Percentiles rank a stretch among this genome's conserved stretches.
phyloP scores from a whole-genome alignment of 2,329 filamentous ascomycete genomes.

The Grosmannia huntii region DNA sequence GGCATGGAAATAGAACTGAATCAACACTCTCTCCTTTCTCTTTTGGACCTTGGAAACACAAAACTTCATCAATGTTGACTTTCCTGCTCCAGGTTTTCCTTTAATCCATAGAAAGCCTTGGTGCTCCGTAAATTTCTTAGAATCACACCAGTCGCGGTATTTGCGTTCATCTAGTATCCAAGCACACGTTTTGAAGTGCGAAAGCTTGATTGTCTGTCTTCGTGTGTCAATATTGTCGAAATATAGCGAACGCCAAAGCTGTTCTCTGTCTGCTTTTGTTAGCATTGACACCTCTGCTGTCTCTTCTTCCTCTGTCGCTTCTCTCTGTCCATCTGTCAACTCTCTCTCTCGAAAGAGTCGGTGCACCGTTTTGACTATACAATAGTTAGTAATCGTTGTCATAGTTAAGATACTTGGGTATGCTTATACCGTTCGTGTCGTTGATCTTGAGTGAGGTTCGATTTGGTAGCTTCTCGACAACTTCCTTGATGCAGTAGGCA shows the following conservation, averaged over 20 bases:
- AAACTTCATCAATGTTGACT: conserved; percentile 31
- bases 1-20: conserved; percentile 36
- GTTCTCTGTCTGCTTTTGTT: neutral
- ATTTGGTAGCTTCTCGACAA: no score
- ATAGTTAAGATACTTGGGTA: neutral
- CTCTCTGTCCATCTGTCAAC: neutral
- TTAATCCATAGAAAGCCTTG: conserved; percentile 30
- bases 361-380: neutral
- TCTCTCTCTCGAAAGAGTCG: neutral
- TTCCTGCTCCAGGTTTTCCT: conserved; percentile 28
- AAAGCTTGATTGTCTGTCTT: no score
- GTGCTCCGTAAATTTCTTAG: conserved; percentile 1
- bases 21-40: conserved; percentile 4
- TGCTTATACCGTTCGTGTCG: neutral
- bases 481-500: neutral
- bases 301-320: neutral
- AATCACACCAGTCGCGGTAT: conserved; percentile 22
- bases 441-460: neutral
- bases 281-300: neutral
- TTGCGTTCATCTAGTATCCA: conserved; percentile 15
- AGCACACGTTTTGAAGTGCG: neutral
- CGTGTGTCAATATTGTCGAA: neutral
- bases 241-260: neutral
- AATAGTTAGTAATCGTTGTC: neutral
- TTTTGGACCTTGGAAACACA: conserved; percentile 10